phyloP scores from a whole-genome alignment of 805 yeast species.

The Saturnispora kantuleensis region DNA sequence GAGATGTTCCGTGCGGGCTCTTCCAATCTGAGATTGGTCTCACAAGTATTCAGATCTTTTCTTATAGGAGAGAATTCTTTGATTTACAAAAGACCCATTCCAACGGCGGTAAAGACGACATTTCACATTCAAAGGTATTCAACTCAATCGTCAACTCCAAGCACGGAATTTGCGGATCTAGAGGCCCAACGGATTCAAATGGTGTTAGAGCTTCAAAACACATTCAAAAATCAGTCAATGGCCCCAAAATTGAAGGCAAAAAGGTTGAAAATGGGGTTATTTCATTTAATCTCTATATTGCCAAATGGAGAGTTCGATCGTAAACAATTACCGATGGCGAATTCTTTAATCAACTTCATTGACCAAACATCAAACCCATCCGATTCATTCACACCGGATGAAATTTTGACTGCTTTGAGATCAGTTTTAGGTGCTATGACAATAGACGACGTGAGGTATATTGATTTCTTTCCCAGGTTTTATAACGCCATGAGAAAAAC shows the following conservation, averaged over 20 bases:
- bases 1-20: not conserved
- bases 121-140: not conserved
- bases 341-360: conserved; percentile 22
- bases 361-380: conserved; percentile 21
- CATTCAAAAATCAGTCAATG: conserved; percentile 18
- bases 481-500: conserved; percentile 24
- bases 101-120: not conserved
- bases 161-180: conserved; percentile 13
- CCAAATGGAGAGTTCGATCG: conserved; percentile 18
- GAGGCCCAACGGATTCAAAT: conserved; percentile 9
- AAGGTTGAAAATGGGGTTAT: conserved; percentile 16
- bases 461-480: conserved; percentile 27
- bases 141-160: not conserved
- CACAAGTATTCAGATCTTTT: not conserved
- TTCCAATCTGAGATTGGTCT: not conserved
- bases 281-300: conserved; percentile 14
- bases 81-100: not conserved
- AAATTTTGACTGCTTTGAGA: conserved; percentile 18
- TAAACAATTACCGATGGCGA: conserved; percentile 22
- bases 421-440: conserved; percentile 23
- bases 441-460: conserved; percentile 19
- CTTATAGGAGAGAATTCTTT: not conserved
- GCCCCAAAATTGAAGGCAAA: conserved; percentile 21
- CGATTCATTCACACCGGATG: conserved; percentile 16
- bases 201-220: conserved; percentile 18